A percentile compares a stretch with the other conserved stretches of the same genome.
phyloP scores from a whole-genome alignment of 176 grass and related monocot genomes.

The Leersia perrieri region DNA sequence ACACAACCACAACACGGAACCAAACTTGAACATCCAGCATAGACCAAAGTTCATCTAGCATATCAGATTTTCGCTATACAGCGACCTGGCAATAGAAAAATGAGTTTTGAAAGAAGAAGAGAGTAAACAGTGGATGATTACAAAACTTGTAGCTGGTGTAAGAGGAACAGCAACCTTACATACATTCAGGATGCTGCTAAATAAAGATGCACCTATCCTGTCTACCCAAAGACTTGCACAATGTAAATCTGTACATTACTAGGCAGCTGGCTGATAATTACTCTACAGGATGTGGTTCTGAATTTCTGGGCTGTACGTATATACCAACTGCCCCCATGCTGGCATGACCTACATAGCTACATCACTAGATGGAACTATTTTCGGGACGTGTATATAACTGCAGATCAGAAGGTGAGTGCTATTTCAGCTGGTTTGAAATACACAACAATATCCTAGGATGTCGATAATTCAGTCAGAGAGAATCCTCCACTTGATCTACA shows the following conservation, averaged over 20 bases:
- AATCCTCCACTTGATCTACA: conserved; percentile 12
- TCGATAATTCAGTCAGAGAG: neutral
- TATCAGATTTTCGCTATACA: too few relatives aligned
- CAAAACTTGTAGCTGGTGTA: neutral
- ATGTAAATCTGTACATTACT: conserved; percentile 16
- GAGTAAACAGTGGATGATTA: neutral
- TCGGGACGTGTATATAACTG: neutral
- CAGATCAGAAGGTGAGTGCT: neutral
- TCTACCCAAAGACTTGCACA: neutral
- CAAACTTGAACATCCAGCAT: too few relatives aligned
- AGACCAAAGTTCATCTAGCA: too few relatives aligned
- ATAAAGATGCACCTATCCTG: neutral
- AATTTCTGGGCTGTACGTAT: conserved; percentile 2
- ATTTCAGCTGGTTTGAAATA: neutral
- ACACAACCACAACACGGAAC: too few relatives aligned
- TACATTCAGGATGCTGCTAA: neutral
- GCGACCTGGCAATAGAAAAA: neutral
- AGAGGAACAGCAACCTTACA: neutral
- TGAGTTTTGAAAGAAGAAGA: neutral
- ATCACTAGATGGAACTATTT: neutral
- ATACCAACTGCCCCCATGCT: neutral
- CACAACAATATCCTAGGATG: neutral
- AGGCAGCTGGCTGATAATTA: neutral
- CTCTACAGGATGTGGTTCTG: neutral
- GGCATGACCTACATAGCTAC: neutral